Conservation (phyloP, 106 monocot genomes). For the Allium cepa region DNA sequence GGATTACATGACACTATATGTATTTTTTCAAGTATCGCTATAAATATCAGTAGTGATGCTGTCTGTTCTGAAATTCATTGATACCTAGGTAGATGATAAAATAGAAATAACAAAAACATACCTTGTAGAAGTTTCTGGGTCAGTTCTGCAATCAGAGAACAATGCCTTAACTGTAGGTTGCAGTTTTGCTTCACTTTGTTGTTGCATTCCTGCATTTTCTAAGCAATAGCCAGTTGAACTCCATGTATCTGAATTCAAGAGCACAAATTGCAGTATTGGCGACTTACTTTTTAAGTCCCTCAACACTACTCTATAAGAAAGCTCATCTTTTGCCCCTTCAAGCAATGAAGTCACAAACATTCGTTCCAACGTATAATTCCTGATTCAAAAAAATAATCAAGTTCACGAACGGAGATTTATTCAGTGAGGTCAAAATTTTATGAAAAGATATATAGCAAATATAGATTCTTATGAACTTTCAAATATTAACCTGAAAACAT, state of each 20-base stretch:
- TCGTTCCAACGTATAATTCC: slow-evolving; percentile 59
- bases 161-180: slow-evolving; percentile 54
- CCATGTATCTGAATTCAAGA: slow-evolving; percentile 75
- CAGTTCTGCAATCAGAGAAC: slow-evolving; percentile 38
- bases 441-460: neutral
- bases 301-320: slow-evolving; percentile 55
- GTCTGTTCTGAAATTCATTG: no score
- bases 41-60: no score
- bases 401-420: neutral
- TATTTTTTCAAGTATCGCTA: no score
- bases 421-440: no score
- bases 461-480: neutral
- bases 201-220: slow-evolving; percentile 21
- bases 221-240: slow-evolving; percentile 36
- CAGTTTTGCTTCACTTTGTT: slow-evolving; percentile 19
- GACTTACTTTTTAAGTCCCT: slow-evolving; percentile 51
- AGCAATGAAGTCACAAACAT: slow-evolving; percentile 57
- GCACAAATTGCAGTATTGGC: slow-evolving; percentile 57
- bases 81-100: no score
- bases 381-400: slow-evolving; percentile 6
- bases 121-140: slow-evolving; percentile 30
- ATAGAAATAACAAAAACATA: slow-evolving; percentile 5
- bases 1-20: no score
- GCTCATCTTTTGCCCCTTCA: slow-evolving; percentile 69
- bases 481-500: slow-evolving; percentile 56